Conservation (phyloP, 2,329 filamentous ascomycete genomes). For the Moelleriella libera region DNA sequence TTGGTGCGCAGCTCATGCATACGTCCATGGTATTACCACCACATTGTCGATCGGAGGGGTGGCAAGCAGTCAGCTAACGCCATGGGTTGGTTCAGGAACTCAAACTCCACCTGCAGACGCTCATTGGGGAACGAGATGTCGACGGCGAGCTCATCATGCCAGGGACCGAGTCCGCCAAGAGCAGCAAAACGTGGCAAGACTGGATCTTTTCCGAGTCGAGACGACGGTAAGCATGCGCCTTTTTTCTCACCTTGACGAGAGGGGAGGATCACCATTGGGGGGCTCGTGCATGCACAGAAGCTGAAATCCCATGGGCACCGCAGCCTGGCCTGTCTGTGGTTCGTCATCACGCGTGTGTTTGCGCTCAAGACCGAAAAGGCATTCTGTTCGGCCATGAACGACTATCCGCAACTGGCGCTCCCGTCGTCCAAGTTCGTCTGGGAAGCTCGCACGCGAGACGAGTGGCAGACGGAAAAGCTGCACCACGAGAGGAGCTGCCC, state of each 20-base stretch:
- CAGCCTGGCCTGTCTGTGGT: conserved; percentile 12
- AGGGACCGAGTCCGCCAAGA: conserved; percentile 5
- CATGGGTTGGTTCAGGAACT: conserved; percentile 4
- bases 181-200: conserved; percentile 12
- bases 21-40: conserved; percentile 7
- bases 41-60: background rate
- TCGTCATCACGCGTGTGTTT: conserved; percentile 10
- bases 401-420: conserved; percentile 5
- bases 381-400: conserved; percentile 1
- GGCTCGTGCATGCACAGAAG: too few relatives aligned
- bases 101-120: conserved; percentile 3
- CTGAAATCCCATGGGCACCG: too few relatives aligned
- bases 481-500: conserved; percentile 7
- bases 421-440: conserved; percentile 9
- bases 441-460: conserved; percentile 11
- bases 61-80: background rate
- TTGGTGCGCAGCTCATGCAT: conserved; percentile 5
- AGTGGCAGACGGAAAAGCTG: conserved; percentile 11
- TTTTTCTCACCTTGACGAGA: background rate
- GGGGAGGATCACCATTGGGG: too few relatives aligned
- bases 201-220: conserved; percentile 18
- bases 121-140: background rate
- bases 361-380: conserved; percentile 5
- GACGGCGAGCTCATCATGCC: conserved; percentile 4
- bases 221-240: conserved; percentile 7